A percentile compares a stretch with the other conserved stretches of the same genome.
These are phyloP conservation scores for Metschnikowia orientalis DNA, from an alignment of 805 yeast species.

Conservation along the genomic window DNA sequence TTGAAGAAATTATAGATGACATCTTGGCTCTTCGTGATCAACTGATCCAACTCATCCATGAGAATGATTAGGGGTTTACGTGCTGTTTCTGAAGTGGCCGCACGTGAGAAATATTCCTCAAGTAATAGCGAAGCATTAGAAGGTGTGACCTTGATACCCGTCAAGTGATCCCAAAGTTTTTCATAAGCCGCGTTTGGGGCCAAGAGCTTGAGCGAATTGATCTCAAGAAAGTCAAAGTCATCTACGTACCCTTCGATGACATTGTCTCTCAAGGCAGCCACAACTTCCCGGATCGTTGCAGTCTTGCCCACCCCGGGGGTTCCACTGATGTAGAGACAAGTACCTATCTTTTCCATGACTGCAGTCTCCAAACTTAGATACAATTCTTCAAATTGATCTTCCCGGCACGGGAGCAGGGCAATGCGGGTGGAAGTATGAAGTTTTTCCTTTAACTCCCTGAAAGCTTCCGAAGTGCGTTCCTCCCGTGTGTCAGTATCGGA, in stretches of 20 bases:
- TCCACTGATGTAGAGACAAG: slow-evolving; percentile 88
- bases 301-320: slow-evolving; percentile 99
- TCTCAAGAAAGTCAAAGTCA: slow-evolving; percentile 71
- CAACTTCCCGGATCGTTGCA: slow-evolving; percentile 83
- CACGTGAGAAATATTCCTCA: slow-evolving; percentile 59
- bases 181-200: slow-evolving; percentile 82
- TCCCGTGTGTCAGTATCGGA: slow-evolving; percentile 5
- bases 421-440: slow-evolving; percentile 44
- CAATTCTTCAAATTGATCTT: slow-evolving; percentile 69
- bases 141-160: slow-evolving; percentile 53
- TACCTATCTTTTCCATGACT: slow-evolving; percentile 64
- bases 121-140: slow-evolving; percentile 61
- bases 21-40: slow-evolving; percentile 74
- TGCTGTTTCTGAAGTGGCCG: slow-evolving; percentile 18
- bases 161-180: slow-evolving; percentile 70
- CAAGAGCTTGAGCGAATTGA: slow-evolving; percentile 83
- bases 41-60: slow-evolving; percentile 90
- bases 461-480: slow-evolving; percentile 23
- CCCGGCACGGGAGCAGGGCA: slow-evolving; percentile 76
- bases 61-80: slow-evolving; percentile 63
- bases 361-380: slow-evolving; percentile 68
- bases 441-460: slow-evolving; percentile 37
- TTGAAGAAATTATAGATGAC: slow-evolving; percentile 95
- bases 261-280: slow-evolving; percentile 54
- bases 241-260: slow-evolving; percentile 24